Evolutionary conservation across 2,329 filamentous ascomycete species (phyloP).

Genomic region (Colletotrichum costaricense): DNA sequence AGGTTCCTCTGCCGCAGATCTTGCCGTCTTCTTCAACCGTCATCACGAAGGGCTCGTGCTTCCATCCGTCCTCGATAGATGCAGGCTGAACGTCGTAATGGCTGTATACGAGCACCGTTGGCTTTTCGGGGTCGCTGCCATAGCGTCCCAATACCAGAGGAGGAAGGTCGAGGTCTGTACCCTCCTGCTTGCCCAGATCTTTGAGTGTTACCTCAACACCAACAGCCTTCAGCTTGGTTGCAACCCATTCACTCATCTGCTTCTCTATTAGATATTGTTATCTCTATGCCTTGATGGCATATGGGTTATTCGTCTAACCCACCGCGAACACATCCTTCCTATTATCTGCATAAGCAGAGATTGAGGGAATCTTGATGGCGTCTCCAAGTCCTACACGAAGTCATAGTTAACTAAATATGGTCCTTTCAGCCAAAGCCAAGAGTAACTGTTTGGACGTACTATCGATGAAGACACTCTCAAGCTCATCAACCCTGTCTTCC

Average conservation of each 20-base stretch:
- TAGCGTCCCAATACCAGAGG: slow-evolving; percentile 93
- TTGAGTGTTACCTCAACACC: slow-evolving; percentile 90
- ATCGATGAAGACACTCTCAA: slow-evolving; percentile 18
- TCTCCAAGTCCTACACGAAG: slow-evolving; percentile 67
- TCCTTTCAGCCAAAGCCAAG: neutral
- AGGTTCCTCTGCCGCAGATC: slow-evolving; percentile 96
- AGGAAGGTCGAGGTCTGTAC: slow-evolving; percentile 89
- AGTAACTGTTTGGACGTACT: neutral
- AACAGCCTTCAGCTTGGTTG: slow-evolving; percentile 82
- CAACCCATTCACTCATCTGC: slow-evolving; percentile 92
- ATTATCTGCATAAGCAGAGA: slow-evolving; percentile 90
- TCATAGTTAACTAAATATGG: neutral
- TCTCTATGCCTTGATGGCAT: neutral
- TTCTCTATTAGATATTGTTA: neutral
- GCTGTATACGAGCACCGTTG: slow-evolving; percentile 95
- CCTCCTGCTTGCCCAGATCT: slow-evolving; percentile 89
- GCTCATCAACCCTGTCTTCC: slow-evolving; percentile 19
- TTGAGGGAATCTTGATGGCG: slow-evolving; percentile 94
- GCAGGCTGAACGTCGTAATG: slow-evolving; percentile 99
- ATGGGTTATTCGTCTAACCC: neutral
- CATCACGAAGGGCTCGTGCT: slow-evolving; percentile 91
- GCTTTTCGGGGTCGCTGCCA: slow-evolving; percentile 90
- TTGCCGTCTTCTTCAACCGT: slow-evolving; percentile 88
- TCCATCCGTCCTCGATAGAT: slow-evolving; percentile 92
- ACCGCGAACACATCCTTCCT: slow-evolving; percentile 86